These are phyloP conservation scores for Rhodotorula sp. DNA, from an alignment of 1,284 basidiomycete genomes.

Conservation along the genomic window DNA sequence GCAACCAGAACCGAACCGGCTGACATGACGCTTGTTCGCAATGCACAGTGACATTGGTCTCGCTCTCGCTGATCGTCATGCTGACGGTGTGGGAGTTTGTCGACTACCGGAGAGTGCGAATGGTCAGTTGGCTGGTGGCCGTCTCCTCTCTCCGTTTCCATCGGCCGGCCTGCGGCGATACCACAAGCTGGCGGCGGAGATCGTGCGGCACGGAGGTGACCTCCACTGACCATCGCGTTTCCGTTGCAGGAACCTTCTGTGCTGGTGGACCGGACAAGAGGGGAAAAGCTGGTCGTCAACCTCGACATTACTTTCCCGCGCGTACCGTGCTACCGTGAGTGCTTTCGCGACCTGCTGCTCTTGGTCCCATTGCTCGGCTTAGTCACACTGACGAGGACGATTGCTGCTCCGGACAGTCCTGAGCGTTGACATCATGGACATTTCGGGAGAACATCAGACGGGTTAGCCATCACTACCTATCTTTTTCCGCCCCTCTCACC, in stretches of 20 bases:
- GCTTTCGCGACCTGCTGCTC: background rate
- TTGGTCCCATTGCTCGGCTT: background rate
- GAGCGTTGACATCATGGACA: constrained; percentile 96
- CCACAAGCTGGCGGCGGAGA: no score
- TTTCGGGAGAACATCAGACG: constrained; percentile 88
- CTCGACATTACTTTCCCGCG: constrained; percentile 94
- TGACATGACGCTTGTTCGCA: background rate
- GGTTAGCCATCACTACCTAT: constrained; percentile 34
- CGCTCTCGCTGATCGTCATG: constrained; percentile 84
- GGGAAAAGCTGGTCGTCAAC: constrained; percentile 87
- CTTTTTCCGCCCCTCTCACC: background rate
- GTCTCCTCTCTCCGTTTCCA: background rate
- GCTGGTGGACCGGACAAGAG: constrained; percentile 86
- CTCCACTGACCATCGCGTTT: constrained; percentile 20
- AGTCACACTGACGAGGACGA: background rate
- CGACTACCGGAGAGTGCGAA: constrained; percentile 82
- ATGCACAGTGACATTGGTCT: constrained; percentile 71
- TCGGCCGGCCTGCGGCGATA: no score
- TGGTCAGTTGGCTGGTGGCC: constrained; percentile 50
- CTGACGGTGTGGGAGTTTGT: constrained; percentile 92
- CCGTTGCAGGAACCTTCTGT: constrained; percentile 70
- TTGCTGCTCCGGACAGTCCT: constrained; percentile 62
- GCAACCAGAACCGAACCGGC: background rate
- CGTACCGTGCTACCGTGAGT: constrained; percentile 93
- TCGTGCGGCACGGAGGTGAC: no score